Percentiles rank a stretch among this genome's conserved stretches.
These are phyloP conservation scores for Ceratobasidium sp. DNA, from an alignment of 1,284 basidiomycete species.

Conservation along the genomic window DNA sequence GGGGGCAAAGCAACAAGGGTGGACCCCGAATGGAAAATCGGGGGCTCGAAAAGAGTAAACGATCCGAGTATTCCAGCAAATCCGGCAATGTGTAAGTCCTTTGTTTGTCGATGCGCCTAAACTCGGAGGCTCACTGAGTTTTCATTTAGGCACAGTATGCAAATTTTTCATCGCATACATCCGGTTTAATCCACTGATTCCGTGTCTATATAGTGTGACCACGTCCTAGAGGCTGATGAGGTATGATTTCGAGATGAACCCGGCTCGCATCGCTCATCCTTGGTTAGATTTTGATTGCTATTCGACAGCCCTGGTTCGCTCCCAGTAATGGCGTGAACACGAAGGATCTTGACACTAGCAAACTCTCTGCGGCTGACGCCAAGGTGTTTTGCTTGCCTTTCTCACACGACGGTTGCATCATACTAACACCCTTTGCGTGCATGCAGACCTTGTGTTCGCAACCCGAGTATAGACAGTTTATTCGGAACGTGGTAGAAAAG, in stretches of 20 bases:
- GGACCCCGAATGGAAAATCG: constrained; percentile 9
- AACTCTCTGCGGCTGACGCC: background rate
- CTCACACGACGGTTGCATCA: background rate
- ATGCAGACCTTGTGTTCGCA: background rate
- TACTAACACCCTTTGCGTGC: background rate
- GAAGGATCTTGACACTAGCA: background rate
- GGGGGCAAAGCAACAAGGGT: background rate
- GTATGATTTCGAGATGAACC: background rate
- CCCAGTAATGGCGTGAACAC: background rate
- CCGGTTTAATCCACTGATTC: background rate
- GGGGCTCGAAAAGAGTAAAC: background rate
- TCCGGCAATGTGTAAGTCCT: constrained; percentile 3
- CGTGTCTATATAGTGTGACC: constrained; percentile 10
- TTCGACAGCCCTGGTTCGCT: background rate
- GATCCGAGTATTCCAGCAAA: background rate
- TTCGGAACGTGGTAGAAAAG: background rate
- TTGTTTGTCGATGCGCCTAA: background rate
- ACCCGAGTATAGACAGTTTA: background rate
- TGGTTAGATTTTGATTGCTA: background rate
- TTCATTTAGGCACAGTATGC: constrained; percentile 17
- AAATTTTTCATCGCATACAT: background rate
- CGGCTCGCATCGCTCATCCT: background rate
- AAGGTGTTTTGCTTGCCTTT: background rate
- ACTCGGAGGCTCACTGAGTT: background rate
- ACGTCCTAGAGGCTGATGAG: constrained; percentile 26